Evolutionary conservation across 2,329 filamentous ascomycete genomes (phyloP).

Genomic region (Claviceps pusilla): DNA sequence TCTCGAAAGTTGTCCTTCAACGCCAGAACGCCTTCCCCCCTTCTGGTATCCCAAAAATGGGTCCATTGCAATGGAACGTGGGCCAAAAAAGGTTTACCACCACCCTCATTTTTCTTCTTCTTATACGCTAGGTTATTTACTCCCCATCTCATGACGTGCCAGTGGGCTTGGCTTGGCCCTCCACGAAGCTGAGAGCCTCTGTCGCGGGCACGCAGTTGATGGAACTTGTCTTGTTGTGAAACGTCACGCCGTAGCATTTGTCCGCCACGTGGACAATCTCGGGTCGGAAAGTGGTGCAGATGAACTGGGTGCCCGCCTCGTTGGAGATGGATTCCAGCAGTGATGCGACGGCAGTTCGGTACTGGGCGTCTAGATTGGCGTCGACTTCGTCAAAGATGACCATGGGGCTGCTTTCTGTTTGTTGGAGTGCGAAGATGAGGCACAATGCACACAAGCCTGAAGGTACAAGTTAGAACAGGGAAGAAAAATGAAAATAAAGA

Average conservation of each 20-base stretch:
- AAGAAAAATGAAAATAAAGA: no score
- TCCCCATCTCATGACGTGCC: slow-evolving; percentile 7
- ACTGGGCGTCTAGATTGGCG: slow-evolving; percentile 94
- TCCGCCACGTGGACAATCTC: slow-evolving; percentile 93
- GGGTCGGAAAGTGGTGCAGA: slow-evolving; percentile 95
- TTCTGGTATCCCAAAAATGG: background rate
- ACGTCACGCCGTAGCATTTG: slow-evolving; percentile 94
- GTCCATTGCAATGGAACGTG: background rate
- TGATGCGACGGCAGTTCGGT: slow-evolving; percentile 84
- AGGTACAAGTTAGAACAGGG: background rate
- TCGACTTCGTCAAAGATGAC: slow-evolving; percentile 99
- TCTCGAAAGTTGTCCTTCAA: background rate
- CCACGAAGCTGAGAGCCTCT: slow-evolving; percentile 84
- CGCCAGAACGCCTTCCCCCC: background rate
- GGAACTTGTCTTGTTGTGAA: slow-evolving; percentile 82
- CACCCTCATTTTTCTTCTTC: background rate
- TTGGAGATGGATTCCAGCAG: slow-evolving; percentile 68
- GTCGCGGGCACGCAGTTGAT: slow-evolving; percentile 82
- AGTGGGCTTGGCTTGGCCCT: slow-evolving; percentile 49
- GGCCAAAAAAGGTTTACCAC: background rate
- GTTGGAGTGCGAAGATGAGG: slow-evolving; percentile 96
- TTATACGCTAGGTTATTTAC: background rate
- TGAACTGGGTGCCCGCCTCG: slow-evolving; percentile 63
- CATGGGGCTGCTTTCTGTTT: slow-evolving; percentile 92
- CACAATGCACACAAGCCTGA: slow-evolving; percentile 90